Base-by-base conservation (phyloP, 352 stramenopile genomes). In the Pythium diclinum region DNA sequence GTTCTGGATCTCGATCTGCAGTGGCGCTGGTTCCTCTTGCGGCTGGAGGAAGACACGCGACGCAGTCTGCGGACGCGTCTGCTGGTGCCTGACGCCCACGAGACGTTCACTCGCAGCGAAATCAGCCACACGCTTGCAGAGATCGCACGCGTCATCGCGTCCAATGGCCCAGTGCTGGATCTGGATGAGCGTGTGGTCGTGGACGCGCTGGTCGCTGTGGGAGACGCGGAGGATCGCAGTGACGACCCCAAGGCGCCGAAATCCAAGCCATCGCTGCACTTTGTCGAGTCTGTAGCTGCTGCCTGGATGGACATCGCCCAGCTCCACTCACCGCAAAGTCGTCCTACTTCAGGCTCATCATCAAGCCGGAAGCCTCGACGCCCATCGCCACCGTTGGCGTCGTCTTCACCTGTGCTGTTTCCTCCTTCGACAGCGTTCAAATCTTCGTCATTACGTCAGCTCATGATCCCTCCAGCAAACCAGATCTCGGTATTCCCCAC, bases 231-330 rank as follows among this genome's bases (percentile, higher is more conserved):
- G 17, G 19, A 28, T 14, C 17, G 23, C 38, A 17, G 0, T 1
- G 49, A 52, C 6, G 40, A 58, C 9, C 5, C 23, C 38, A 42
- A 56, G 16, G 14, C 23, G 3, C n/a, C 28, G 17, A 23, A 52
- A 36, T 2, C 1, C 33, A 60, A 59, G 32, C 32, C 53, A 4
- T 61, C 61, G 16, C 32, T 67, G 3, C 61, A 61, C n/a, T 67
- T 67, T 36, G 42, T 61, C 14, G 61, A 67, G 28, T 67, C 61
- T 19, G 42, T 57, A 21, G 32, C n/a, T 10, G 53, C 52, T 34
- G 61, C 61, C 1, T 67, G 61, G 61, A 46, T 5, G n/a, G 38
- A 56, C 2, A 10, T 56, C 30, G 32, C 16, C 13, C 44, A 51
- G 6, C 6, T 28, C n/a, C 44, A 30, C 44, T 7, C 25, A 9